Conservation (phyloP, 192 early-diverging fungal genomes). For the Funneliformis mosseae region DNA sequence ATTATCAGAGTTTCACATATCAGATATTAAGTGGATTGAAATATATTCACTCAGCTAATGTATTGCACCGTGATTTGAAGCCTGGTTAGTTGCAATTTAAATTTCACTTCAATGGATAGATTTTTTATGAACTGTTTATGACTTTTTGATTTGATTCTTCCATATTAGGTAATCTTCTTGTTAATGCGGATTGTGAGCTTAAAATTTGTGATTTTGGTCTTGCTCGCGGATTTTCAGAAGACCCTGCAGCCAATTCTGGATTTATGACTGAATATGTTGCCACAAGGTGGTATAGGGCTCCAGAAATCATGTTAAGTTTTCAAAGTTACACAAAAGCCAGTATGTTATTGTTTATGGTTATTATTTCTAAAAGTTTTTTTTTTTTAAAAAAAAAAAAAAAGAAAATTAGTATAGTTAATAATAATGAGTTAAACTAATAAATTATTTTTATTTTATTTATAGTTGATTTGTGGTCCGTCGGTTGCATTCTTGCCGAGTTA, state of each 20-base stretch:
- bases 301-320: constrained; percentile 91
- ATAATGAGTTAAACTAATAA: background rate
- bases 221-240: constrained; percentile 78
- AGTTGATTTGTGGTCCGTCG: constrained; percentile 92
- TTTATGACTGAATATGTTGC: constrained; percentile 97
- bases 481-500: constrained; percentile 95
- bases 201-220: constrained; percentile 97
- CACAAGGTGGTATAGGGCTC: constrained; percentile 94
- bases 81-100: constrained; percentile 52
- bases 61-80: constrained; percentile 91
- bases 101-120: no score
- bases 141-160: background rate
- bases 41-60: constrained; percentile 92
- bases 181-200: constrained; percentile 89
- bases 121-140: constrained; percentile 1
- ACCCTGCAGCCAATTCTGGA: constrained; percentile 62
- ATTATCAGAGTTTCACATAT: constrained; percentile 91
- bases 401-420: no score
- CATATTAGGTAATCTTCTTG: constrained; percentile 69
- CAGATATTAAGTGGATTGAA: constrained; percentile 88
- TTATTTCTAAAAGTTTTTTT: background rate
- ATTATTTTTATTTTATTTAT: background rate
- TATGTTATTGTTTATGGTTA: constrained; percentile 29
- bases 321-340: constrained; percentile 91
- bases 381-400: background rate